Conservation (phyloP, 1,284 basidiomycete genomes). For the Coniferiporia weirii region DNA sequence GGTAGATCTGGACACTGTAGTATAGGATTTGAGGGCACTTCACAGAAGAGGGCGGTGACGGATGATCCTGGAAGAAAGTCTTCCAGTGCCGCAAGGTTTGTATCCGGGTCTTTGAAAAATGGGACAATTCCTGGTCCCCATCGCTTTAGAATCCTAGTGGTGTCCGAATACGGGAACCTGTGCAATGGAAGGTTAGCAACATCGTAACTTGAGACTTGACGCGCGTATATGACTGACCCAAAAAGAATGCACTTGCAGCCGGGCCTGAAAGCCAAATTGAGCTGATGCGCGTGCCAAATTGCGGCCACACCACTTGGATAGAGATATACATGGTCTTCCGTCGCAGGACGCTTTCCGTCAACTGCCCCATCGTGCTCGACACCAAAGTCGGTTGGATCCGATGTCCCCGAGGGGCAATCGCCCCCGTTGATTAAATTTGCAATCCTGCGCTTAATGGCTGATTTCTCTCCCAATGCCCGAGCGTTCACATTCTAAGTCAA, state of each 20-base stretch:
- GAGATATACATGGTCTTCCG: constrained; percentile 85
- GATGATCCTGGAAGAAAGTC: constrained; percentile 37
- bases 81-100: constrained; percentile 75
- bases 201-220: too few relatives aligned
- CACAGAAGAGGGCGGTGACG: constrained; percentile 66
- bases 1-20: constrained; percentile 79
- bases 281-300: constrained; percentile 86
- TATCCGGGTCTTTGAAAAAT: constrained; percentile 75
- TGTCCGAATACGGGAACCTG: constrained; percentile 97
- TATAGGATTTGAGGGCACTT: constrained; percentile 94
- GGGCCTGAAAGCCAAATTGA: constrained; percentile 43
- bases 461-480: constrained; percentile 6
- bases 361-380: constrained; percentile 7
- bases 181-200: constrained; percentile 52
- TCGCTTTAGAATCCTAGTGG: constrained; percentile 91
- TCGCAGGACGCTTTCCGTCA: constrained; percentile 44
- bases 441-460: neutral
- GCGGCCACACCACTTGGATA: constrained; percentile 89
- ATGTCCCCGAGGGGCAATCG: constrained; percentile 32
- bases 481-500: neutral
- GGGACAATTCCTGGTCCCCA: constrained; percentile 96
- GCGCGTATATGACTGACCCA: constrained; percentile 43
- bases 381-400: neutral
- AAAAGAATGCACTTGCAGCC: constrained; percentile 83
- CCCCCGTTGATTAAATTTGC: constrained; percentile 7